These are phyloP conservation scores for Kwoniella bestiolae DNA, from an alignment of 768 basidiomycete genomes.

Conservation along the genomic window DNA sequence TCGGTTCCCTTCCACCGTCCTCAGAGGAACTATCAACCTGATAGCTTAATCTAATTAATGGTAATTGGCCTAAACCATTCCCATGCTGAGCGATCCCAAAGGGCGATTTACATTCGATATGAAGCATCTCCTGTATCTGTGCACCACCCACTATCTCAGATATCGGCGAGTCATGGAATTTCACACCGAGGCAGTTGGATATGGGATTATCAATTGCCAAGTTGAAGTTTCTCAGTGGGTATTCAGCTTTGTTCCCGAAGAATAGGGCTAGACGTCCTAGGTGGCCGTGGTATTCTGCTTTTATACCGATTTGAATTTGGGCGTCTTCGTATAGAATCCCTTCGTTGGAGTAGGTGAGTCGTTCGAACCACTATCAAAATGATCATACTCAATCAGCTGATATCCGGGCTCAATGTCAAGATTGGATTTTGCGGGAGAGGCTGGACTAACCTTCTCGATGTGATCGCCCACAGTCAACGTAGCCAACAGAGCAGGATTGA, in stretches of 20 bases:
- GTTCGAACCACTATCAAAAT: constrained; percentile 70
- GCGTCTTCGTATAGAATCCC: constrained; percentile 95
- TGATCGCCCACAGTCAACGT: constrained; percentile 67
- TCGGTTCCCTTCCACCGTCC: constrained; percentile 10
- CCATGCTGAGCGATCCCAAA: constrained; percentile 61
- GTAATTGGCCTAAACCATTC: constrained; percentile 59
- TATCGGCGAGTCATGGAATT: constrained; percentile 89
- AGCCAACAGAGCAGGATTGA: constrained; percentile 56
- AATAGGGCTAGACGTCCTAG: constrained; percentile 92
- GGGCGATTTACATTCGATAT: constrained; percentile 89
- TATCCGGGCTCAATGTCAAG: no score
- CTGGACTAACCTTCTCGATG: constrained; percentile 65
- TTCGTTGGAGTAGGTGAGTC: constrained; percentile 75
- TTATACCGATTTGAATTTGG: constrained; percentile 92
- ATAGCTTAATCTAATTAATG: constrained; percentile 84
- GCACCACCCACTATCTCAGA: constrained; percentile 77
- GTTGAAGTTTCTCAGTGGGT: constrained; percentile 88
- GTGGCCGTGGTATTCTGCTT: constrained; percentile 93
- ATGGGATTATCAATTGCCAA: constrained; percentile 74
- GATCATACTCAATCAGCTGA: constrained; percentile 8
- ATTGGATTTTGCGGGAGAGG: no score
- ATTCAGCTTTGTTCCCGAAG: constrained; percentile 91
- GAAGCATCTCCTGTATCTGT: constrained; percentile 89
- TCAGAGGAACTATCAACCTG: constrained; percentile 66
- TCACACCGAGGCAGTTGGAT: constrained; percentile 74